Conservation (phyloP, 225 moss, liverwort and hornwort genomes). For the Straminergon stramineum region DNA sequence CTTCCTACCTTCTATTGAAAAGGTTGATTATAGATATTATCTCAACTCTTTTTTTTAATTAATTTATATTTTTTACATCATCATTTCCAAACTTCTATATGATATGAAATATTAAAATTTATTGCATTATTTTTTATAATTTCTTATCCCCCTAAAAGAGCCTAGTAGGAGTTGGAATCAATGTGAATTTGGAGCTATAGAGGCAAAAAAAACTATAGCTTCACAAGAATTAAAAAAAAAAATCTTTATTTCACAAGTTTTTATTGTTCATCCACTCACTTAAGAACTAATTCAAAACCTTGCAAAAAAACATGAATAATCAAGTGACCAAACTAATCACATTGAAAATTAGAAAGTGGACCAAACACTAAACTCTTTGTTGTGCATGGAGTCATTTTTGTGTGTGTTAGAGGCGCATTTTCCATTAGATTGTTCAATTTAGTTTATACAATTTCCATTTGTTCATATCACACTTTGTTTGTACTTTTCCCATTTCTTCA, state of each 20-base stretch:
- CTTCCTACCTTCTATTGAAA: rapidly evolving
- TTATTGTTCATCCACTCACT: neutral
- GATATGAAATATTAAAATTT: rapidly evolving
- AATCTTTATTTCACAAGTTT: neutral
- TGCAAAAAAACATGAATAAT: neutral
- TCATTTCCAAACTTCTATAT: neutral
- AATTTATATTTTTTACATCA: too few relatives aligned
- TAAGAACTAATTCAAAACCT: neutral
- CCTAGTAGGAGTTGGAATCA: rapidly evolving
- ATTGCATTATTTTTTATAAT: neutral
- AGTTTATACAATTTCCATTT: neutral
- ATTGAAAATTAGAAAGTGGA: too few relatives aligned
- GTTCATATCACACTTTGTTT: neutral
- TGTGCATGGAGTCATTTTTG: rapidly evolving
- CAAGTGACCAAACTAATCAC: too few relatives aligned
- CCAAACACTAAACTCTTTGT: too few relatives aligned
- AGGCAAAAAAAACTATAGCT: too few relatives aligned
- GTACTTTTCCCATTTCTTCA: too few relatives aligned
- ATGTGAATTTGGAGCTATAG: neutral
- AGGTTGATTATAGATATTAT: neutral
- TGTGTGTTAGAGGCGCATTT: neutral
- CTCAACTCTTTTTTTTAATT: neutral
- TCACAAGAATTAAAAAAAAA: neutral
- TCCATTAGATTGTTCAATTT: neutral
- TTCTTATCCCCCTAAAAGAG: neutral